These are phyloP conservation scores for Sphaerobolus stellatus DNA, from an alignment of 1,284 basidiomycete species.

Conservation along the genomic window DNA sequence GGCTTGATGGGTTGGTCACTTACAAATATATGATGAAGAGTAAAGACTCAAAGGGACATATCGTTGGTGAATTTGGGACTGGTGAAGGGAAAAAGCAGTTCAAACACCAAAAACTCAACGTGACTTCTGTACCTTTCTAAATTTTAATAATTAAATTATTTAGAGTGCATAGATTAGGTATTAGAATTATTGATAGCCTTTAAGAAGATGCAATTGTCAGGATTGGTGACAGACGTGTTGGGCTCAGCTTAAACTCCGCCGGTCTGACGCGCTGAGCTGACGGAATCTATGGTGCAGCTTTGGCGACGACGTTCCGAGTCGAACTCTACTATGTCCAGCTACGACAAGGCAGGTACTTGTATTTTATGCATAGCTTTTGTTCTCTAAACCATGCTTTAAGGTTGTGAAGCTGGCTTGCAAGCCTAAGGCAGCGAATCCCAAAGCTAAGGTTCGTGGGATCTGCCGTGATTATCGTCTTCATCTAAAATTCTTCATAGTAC, in stretches of 20 bases:
- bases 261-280: no score
- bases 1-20: constrained; percentile 90
- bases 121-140: constrained; percentile 11
- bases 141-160: background rate
- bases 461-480: constrained; percentile 8
- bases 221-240: background rate
- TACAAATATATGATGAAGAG: constrained; percentile 93
- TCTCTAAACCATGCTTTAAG: constrained; percentile 30
- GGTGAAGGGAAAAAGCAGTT: constrained; percentile 74
- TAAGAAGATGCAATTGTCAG: background rate
- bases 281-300: constrained; percentile 3
- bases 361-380: background rate
- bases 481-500: constrained; percentile 47
- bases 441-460: constrained; percentile 69
- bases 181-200: background rate
- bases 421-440: constrained; percentile 91
- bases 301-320: constrained; percentile 3
- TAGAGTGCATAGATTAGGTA: background rate
- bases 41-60: constrained; percentile 67
- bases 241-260: constrained; percentile 13
- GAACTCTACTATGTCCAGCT: constrained; percentile 14
- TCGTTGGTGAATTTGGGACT: constrained; percentile 76
- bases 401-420: constrained; percentile 91
- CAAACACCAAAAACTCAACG: constrained; percentile 60
- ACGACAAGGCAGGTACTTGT: constrained; percentile 7